Evolutionary conservation across 257 asterid genomes (phyloP), one percentile per base, ranked within the genome.

Genomic region (Mitragyna speciosa): DNA sequence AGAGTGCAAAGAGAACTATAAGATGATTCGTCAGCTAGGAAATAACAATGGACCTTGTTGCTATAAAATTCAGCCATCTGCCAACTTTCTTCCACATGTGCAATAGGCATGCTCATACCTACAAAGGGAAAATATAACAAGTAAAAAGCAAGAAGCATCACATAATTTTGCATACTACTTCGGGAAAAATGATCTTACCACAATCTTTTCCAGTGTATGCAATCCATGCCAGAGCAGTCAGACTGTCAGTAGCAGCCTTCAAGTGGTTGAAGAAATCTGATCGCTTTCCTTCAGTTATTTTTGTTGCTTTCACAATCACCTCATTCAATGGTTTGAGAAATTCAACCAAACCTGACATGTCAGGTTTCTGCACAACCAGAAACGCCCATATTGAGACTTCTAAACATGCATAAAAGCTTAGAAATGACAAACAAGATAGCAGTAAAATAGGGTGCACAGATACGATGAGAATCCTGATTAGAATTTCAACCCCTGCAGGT

Each of bases 61-160:
- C 88, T 86, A 67, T 91, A 96, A 81, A 96, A 96, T 86, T 96
- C 99, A 63, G 99, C 99, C 97, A 90, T 94, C 84, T 94, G 98
- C 99, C 99, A 96, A 86, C 95, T 92, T 85, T 96, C 99, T 88
- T 96, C 99, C 61, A 96, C 97, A 58, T 94, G 97, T 61, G 97
- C 97, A 83, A 84, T 94, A 66, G 97, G 99, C 99, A 96, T 91
- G 91, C 93, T 90, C 96, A 94, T 88, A 79, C 98, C 99, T 96
- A 87, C 66, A 74, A 33, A 48, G 63, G 31, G 72, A 71, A 63
- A 71, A 78, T 76, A 80, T 66, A 70, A 31, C 54, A 59, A 30
- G 72, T 58, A 65, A 78, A 81, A 76, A 45, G 22, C 12, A 30
- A n/a, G 65, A 66, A 41, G 45, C 31, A 76, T 45, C 80, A 12